Base-by-base conservation (phyloP, 352 stramenopile species). In the Chrysophaeum taylorii region DNA sequence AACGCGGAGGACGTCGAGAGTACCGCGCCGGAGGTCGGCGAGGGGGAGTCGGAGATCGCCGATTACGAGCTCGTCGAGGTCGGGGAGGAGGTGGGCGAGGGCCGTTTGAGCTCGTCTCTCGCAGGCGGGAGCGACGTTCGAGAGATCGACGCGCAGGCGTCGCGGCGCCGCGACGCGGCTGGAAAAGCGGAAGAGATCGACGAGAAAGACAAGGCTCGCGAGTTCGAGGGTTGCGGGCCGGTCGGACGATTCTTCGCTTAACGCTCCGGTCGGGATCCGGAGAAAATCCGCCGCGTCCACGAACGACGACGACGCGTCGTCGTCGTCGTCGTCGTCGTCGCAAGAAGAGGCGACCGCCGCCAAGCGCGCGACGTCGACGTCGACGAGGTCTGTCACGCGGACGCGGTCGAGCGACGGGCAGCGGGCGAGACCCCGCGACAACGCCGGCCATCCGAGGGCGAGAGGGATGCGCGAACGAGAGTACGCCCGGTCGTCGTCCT, bases 401-500 rank as follows among this genome's bases (percentile, higher is more conserved):
- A n/a, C 18, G 23, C 16, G 41, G 23, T 43, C 12, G 23, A 66
- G n/a, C 7, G 31, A 21, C 9, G 33, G 33, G 33, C 15, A 27
- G 33, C n/a, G 9, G 16, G 57, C 57, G 33, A 66, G 57, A 23
- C 33, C 57, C 31, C 15, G 5, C 23, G 57, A 9, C 2, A 66
- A 23, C 14, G 35, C 14, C 36, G 5, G 14, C 9, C 41, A 66
- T 1, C 57, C 57, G 2, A 5, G 14, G 5, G 57, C 57, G 12
- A 66, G 16, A 25, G 57, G 57, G 2, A 66, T 15, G 2, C 57
- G 57, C 33, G 4, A 5, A 23, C 57, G 31, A 2, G 31, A 43
- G 57, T 66, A 66, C 5, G 57, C 57, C 16, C 57, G 31, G 21
- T 66, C 57, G 4, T 42, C 33, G 21, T 66, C 57, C 33, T 60